Evolutionary conservation across 108 stramenopile genomes (phyloP), one percentile per base, ranked within the genome.

Genomic region (Skeletonema tropicum): DNA sequence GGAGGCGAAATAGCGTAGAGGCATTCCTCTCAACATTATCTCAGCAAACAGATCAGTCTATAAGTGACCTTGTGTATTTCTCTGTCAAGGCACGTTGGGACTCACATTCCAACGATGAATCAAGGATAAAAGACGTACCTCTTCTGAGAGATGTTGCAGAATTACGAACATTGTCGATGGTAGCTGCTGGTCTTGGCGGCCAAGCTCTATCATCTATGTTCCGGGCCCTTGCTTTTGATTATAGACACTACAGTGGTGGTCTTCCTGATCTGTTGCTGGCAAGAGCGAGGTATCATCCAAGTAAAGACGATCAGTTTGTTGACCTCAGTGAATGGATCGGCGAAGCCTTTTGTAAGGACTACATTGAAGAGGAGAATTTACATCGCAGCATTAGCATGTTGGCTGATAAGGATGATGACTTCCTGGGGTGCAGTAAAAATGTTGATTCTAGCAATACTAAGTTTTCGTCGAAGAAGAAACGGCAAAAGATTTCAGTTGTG

Each of bases 171-270:
- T 68, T 95, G 6, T 90, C 90, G 11, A 70, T 88, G 64, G 31
- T 95, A 23, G 94, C 91, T 46, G 87, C 85, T 66, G 94, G 86
- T 38, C 75, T 89, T 32, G 94, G 94, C 14, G 90, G 90, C 2
- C 83, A 73, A 29, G 74, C 78, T 17, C 83, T 95, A 5, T 70
- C 89, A 49, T 57, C 81, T 4, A 88, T 90, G 9, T 95, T 88
- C 48, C 86, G 92, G 1, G 79, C 83, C 48, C 70, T 92, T 35
- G 86, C 81, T 60, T 92, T 85, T 68, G 94, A 95, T 68, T 95
- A 95, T 66, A 77, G 94, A 21, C 90, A 92, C 60, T 95, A 90
- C 71, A 86, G 86, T 71, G 94, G 91, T 26, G 94, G 94, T 4
- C 66, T 95, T 15, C 94, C 94, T 31, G 94, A 95, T 63, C 66